A percentile compares a stretch with the other conserved stretches of the same genome.
phyloP scores from a whole-genome alignment of 1,139 yeast species.

The Pneumocystis carinii region DNA sequence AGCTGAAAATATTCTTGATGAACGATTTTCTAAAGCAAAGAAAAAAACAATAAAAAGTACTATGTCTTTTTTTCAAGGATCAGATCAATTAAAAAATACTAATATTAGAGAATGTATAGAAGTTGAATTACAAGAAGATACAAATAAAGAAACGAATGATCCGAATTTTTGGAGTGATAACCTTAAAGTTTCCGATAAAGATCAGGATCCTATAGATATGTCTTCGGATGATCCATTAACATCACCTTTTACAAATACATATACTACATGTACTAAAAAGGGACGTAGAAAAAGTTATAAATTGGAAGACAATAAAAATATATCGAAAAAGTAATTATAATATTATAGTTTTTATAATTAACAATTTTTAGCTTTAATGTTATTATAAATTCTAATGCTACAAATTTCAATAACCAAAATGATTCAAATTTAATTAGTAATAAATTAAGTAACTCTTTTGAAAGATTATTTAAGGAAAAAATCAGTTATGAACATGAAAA shows the following conservation, averaged over 20 bases:
- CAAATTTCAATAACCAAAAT: neutral
- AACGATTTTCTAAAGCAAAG: neutral
- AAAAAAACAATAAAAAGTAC: neutral
- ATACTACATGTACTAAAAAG: neutral
- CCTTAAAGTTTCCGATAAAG: neutral
- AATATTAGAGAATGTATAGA: neutral
- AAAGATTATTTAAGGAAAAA: neutral
- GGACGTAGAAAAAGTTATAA: neutral
- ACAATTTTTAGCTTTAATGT: neutral
- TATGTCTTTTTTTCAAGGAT: neutral
- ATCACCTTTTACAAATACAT: neutral
- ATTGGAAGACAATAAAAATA: neutral
- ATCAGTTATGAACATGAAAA: neutral
- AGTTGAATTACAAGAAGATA: neutral
- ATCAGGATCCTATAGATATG: neutral
- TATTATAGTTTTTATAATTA: neutral
- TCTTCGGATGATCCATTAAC: neutral
- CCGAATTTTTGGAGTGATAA: neutral
- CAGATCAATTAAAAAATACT: neutral
- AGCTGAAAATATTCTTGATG: neutral
- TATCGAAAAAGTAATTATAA: neutral
- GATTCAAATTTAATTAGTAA: neutral
- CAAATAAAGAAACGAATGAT: neutral
- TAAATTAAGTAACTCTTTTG: neutral
- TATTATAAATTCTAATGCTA: neutral